These are phyloP conservation scores for Fragilaria crotonensis DNA, from an alignment of 108 stramenopile genomes.

Conservation along the genomic window DNA sequence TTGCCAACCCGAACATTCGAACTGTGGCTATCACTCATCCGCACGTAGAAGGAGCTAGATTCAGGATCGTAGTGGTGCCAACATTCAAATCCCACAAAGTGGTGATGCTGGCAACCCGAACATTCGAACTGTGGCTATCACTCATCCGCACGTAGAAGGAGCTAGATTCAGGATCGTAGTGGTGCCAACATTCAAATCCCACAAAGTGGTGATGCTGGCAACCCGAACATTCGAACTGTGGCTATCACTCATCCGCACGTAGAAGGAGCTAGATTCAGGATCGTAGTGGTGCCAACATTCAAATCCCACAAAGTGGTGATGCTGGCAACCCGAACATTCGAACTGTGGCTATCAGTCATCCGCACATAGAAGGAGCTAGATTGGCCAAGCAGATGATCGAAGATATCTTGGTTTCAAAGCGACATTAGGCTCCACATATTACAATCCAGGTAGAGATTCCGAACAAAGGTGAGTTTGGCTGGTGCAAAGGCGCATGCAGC, in stretches of 20 bases:
- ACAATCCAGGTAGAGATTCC: too few relatives aligned
- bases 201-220: conserved; percentile 55
- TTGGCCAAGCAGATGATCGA: too few relatives aligned
- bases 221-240: conserved; percentile 59
- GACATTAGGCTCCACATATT: too few relatives aligned
- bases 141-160: conserved; percentile 68
- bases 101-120: conserved; percentile 60
- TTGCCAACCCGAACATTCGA: too few relatives aligned
- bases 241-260: conserved; percentile 74
- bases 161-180: conserved; percentile 85
- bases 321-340: conserved; percentile 50
- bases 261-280: conserved; percentile 80
- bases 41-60: too few relatives aligned
- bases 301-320: conserved; percentile 83
- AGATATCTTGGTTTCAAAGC: too few relatives aligned
- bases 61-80: conserved; percentile 82
- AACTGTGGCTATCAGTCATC: conserved; percentile 62
- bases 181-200: conserved; percentile 91
- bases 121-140: conserved; percentile 73
- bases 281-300: conserved; percentile 79
- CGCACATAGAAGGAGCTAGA: conserved; percentile 66
- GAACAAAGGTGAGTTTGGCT: too few relatives aligned
- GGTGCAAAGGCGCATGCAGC: too few relatives aligned
- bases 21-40: too few relatives aligned
- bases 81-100: conserved; percentile 86